Evolutionary conservation across 768 basidiomycete species (phyloP), one percentile per base, ranked within the genome.

Genomic region (Glaciozyma antarctica): DNA sequence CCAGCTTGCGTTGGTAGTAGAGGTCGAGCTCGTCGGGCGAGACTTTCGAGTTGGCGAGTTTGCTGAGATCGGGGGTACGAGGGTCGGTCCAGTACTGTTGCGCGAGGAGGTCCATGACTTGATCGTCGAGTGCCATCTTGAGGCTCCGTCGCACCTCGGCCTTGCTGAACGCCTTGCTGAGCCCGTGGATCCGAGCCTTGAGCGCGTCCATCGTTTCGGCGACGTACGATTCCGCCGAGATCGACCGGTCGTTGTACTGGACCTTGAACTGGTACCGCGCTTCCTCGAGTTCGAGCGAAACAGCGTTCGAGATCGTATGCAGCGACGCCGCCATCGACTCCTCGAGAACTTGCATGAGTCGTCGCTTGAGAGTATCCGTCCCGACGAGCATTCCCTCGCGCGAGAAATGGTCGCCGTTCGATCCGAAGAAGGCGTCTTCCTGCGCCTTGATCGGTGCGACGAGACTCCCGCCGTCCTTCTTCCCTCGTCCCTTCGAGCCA

Each of bases 221-320:
- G 56, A 99, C 90, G 75, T 99, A 99, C 2, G 90, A 92, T 76
- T 99, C 95, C 16, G 95, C 86, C 1, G 88, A 87, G 65, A 97
- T 88, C 28, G 90, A 83, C 28, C 90, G 85, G 78, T 99, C 95
- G 75, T 99, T 99, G 79, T 90, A 90, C 76, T 93, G 88, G 3
- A 99, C 95, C 78, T 99, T 99, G 84, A 99, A 99, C 77, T 98
- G 95, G 76, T 99, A 99, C 17, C 86, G 86, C 3, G 95, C 86
- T 73, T 98, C 95, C 77, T 99, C 95, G 13, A 99, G 81, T 76
- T 99, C 95, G 47, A 97, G 84, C 73, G 95, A 91, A 15, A 98
- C 95, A 4, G 91, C 91, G 77, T 98, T 98, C 64, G 90, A 89
- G 76, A 99, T 98, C 2, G 89, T 86, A 73, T 97, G 92, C 6